phyloP scores from a whole-genome alignment of 495 filamentous ascomycete species.

The Neurospora sp. region DNA sequence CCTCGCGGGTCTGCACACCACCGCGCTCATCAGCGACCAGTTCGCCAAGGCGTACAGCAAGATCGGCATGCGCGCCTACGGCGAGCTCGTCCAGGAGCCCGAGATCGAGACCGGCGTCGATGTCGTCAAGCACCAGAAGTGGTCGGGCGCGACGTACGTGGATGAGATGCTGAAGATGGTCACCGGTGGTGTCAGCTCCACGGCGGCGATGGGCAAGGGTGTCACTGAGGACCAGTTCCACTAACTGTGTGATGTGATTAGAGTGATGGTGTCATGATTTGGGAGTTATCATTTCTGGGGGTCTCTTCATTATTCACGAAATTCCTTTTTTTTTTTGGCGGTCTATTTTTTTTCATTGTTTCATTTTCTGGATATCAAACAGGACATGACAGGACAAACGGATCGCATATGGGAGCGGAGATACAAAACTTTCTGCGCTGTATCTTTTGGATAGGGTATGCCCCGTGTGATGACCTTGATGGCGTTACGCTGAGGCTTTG shows the following conservation, averaged over 20 bases:
- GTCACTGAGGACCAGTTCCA: constrained; percentile 96
- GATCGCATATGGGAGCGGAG: neutral
- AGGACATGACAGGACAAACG: neutral
- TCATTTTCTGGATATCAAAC: neutral
- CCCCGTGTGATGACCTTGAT: neutral
- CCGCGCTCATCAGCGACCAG: constrained; percentile 76
- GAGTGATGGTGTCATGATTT: neutral
- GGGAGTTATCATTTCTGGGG: neutral
- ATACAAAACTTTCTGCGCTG: neutral
- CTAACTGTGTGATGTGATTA: constrained; percentile 12
- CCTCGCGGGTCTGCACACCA: constrained; percentile 92
- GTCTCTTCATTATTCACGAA: neutral
- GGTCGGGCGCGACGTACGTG: constrained; percentile 88
- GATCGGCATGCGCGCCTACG: constrained; percentile 91
- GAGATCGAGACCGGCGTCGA: constrained; percentile 87
- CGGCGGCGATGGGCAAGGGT: constrained; percentile 92
- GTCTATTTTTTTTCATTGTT: neutral
- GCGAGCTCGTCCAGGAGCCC: constrained; percentile 92
- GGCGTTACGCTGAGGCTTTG: neutral
- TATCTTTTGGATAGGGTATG: neutral
- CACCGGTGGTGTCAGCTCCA: constrained; percentile 80
- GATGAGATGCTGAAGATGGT: constrained; percentile 97
- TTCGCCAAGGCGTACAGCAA: constrained; percentile 76
- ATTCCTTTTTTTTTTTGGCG: neutral
- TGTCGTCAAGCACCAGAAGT: constrained; percentile 98